Evolutionary conservation across 192 early-diverging fungal species (phyloP).

Genomic region (Helicostylum pulchrum): DNA sequence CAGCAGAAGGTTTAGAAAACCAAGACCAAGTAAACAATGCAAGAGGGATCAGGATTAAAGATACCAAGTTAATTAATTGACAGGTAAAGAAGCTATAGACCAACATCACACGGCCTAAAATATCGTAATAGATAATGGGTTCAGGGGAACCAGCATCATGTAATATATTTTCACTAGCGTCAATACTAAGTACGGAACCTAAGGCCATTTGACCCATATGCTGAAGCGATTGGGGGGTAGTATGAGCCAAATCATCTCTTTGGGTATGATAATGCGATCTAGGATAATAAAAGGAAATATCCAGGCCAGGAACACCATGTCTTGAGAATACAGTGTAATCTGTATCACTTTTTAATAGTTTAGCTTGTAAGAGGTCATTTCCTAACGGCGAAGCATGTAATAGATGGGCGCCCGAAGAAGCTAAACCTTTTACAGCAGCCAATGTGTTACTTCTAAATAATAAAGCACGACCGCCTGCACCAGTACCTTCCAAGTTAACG

Average conservation of each 20-base stretch:
- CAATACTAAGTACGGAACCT: slow-evolving; percentile 44
- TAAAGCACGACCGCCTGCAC: slow-evolving; percentile 65
- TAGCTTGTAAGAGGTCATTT: slow-evolving; percentile 58
- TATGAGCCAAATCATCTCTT: slow-evolving; percentile 52
- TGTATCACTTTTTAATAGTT: slow-evolving; percentile 46
- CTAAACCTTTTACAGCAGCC: slow-evolving; percentile 31
- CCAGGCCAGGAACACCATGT: slow-evolving; percentile 60
- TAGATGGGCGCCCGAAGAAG: slow-evolving; percentile 44
- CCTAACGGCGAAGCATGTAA: slow-evolving; percentile 63
- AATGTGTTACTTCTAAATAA: slow-evolving; percentile 55
- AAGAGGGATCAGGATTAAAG: slow-evolving; percentile 26
- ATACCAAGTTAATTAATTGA: slow-evolving; percentile 20
- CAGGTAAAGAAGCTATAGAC: slow-evolving; percentile 30
- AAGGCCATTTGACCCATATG: slow-evolving; percentile 66
- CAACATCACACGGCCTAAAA: slow-evolving; percentile 44
- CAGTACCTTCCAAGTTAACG: slow-evolving; percentile 70
- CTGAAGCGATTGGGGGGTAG: slow-evolving; percentile 49
- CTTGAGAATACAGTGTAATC: slow-evolving; percentile 64
- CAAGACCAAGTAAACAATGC: slow-evolving; percentile 12
- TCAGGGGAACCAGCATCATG: slow-evolving; percentile 30
- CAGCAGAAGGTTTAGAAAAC: background rate
- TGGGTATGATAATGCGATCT: slow-evolving; percentile 65
- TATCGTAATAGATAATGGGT: slow-evolving; percentile 45
- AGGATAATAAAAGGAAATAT: slow-evolving; percentile 63
- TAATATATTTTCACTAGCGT: slow-evolving; percentile 39